Base-by-base conservation (phyloP, 225 moss, liverwort and hornwort species). In the Straminergon stramineum region DNA sequence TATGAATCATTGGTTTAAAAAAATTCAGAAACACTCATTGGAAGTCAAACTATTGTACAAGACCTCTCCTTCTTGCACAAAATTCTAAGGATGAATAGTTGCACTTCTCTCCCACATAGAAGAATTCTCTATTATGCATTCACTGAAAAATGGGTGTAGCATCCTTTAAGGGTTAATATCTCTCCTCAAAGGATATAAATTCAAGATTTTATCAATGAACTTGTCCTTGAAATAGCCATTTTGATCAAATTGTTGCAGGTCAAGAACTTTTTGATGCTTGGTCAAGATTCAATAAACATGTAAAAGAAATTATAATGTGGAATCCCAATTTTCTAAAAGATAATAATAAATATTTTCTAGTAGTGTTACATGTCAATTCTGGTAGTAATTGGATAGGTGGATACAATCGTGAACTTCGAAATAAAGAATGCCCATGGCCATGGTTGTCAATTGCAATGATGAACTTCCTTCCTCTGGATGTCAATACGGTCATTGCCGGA, bases 191-290 rank as follows among this genome's bases (percentile, higher is more conserved):
- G 2, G 4, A 45, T 17, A 27, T 4, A 13, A 48, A 61, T 61
- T 45, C 2, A 53, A 17, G 11, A 34, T 17, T 51, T 37, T 35
- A 20, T 19, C 4, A 75, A 35, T 52, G 24, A 69, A 61, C 2
- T 15, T 26, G 3, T 2, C 45, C 2, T 75, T 75, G 31, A 60
- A n/a, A 62, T 60, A 17, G 2, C 4, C 5, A 48, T 52, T 23
- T 87, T 32, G 6, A 48, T 48, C 48, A 9, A 65, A 19, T 7
- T 78, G 37, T 31, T 66, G 77, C 3, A 94, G 79, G 85, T n/a
- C 83, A 91, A 89, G 91, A 94, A 82, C 90, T 92, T 37, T 94
- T 79, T 65, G 90, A 94, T 83, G 92, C 92, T n/a, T 94, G 94
- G 94, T 43, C 63, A 5, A 75, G 87, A 31, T 89, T 91, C n/a